Percentiles rank a stretch among this genome's conserved stretches.
phyloP scores from a whole-genome alignment of 352 stramenopile species.

The Phytophthora sp. region DNA sequence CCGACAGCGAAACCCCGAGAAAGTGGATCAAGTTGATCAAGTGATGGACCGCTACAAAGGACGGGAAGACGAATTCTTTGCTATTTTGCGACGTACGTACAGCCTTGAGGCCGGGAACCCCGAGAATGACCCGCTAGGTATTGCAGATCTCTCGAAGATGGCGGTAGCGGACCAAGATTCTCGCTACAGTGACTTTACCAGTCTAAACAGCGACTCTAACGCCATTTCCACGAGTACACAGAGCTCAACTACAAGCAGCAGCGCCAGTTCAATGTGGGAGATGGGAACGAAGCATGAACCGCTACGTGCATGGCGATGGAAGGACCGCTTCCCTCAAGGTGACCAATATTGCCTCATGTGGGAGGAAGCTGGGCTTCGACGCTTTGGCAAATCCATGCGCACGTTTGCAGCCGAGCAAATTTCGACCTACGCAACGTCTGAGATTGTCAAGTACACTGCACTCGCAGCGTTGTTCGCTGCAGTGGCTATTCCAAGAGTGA shows the following conservation, averaged over 20 bases:
- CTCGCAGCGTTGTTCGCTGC: slow-evolving; percentile 78
- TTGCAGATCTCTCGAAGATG: slow-evolving; percentile 41
- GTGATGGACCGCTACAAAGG: slow-evolving; percentile 84
- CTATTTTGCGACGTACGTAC: slow-evolving; percentile 72
- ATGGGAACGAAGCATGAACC: slow-evolving; percentile 38
- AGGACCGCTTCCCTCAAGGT: slow-evolving; percentile 79
- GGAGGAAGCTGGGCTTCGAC: slow-evolving; percentile 74
- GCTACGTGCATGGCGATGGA: slow-evolving; percentile 83
- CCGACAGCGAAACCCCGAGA: slow-evolving; percentile 63
- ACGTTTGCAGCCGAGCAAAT: slow-evolving; percentile 78
- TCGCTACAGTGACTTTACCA: slow-evolving; percentile 37
- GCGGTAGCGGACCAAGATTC: slow-evolving; percentile 32
- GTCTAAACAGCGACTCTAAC: slow-evolving; percentile 45
- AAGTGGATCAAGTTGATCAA: slow-evolving; percentile 82
- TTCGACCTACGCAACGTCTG: slow-evolving; percentile 64
- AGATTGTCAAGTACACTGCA: slow-evolving; percentile 81
- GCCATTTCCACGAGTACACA: slow-evolving; percentile 35
- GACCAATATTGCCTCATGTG: slow-evolving; percentile 86
- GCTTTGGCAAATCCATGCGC: slow-evolving; percentile 84
- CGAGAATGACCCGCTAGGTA: slow-evolving; percentile 56
- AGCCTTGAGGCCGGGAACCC: slow-evolving; percentile 41
- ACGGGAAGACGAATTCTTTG: slow-evolving; percentile 86
- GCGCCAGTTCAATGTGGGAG: slow-evolving; percentile 35
- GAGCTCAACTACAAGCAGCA: slow-evolving; percentile 6
- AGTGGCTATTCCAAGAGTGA: slow-evolving; percentile 71